Base-by-base conservation (phyloP, 2,329 filamentous ascomycete genomes). In the Claviceps sp. region DNA sequence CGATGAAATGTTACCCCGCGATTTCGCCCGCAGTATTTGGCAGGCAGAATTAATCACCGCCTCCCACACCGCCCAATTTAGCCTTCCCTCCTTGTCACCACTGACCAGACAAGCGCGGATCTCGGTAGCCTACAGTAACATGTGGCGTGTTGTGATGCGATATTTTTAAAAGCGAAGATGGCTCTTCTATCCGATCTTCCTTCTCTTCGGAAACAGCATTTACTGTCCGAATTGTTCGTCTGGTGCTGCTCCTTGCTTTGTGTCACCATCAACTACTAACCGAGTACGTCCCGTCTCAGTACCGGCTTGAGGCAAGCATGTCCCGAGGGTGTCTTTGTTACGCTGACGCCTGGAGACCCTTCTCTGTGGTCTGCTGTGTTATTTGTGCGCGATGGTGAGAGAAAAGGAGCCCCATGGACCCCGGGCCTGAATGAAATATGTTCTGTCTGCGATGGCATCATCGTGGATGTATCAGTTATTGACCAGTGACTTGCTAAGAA, bases 321-420 rank as follows among this genome's bases (percentile, higher is more conserved):
- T 65, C 90, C 90, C 2, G 81, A 88, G 52, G 91, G 93, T 50
- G 77, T 96, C 55, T 96, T 93, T 68, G 79, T 96, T 67, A 87
- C 79, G 65, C 77, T 95, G 54, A 86, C 85, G 29, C 87, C 88
- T 0, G 86, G 85, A 23, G 85, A 95, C 62, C 81, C 87, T 17
- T 81, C 82, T 16, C 71, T 89, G 47, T 97, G 91, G 91, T 85
- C 83, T 36, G 90, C 88, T n/a, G 86, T 95, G 20, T 74, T 97
- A 29, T 97, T 97, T 64, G 82, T 95, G 55, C 85, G 88, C 52
- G 84, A 87, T 74, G 91, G 91, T 93, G 22, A 49, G 51, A 20
- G 23, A 6, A 13, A 22, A 29, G 5, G 2, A 40, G 23, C 13
- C 23, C 42, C 42, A 23, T 3, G n/a, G 20, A 23, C 5, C 11